These are phyloP conservation scores for Xylaria sp. DNA, from an alignment of 2,329 filamentous ascomycete species.

Conservation along the genomic window DNA sequence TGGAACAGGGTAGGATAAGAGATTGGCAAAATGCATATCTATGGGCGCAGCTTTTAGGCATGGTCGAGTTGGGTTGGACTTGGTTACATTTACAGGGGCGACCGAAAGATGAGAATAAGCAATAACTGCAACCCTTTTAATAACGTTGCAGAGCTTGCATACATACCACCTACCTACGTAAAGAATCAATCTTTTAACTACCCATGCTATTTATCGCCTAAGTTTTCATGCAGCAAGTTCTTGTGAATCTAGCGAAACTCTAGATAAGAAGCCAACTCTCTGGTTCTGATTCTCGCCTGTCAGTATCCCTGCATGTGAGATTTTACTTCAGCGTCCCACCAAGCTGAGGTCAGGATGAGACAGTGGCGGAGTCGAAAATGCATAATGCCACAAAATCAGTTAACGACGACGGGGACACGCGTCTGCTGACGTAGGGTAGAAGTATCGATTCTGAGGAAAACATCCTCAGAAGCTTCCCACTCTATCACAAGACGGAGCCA, in stretches of 20 bases:
- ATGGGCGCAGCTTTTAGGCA: background rate
- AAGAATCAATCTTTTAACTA: background rate
- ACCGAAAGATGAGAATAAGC: background rate
- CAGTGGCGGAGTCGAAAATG: background rate
- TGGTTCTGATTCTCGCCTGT: background rate
- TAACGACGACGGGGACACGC: slow-evolving; percentile 11
- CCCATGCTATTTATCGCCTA: background rate
- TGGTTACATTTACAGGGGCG: background rate
- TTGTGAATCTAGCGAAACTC: background rate
- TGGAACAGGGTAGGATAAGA: background rate
- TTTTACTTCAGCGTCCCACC: background rate
- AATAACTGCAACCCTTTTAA: background rate
- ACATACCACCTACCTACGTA: slow-evolving; percentile 8
- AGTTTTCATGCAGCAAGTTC: background rate
- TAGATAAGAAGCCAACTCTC: background rate
- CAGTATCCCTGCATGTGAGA: background rate
- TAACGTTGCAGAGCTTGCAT: background rate
- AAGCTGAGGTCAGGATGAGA: background rate
- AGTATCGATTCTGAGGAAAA: background rate
- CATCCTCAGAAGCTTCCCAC: background rate
- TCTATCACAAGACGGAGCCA: background rate
- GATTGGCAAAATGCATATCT: background rate
- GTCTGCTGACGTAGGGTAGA: slow-evolving; percentile 12
- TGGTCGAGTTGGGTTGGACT: background rate
- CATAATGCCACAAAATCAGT: background rate